Evolutionary conservation across 257 asterid genomes (phyloP).

Genomic region (Haberlea rhodopensis): DNA sequence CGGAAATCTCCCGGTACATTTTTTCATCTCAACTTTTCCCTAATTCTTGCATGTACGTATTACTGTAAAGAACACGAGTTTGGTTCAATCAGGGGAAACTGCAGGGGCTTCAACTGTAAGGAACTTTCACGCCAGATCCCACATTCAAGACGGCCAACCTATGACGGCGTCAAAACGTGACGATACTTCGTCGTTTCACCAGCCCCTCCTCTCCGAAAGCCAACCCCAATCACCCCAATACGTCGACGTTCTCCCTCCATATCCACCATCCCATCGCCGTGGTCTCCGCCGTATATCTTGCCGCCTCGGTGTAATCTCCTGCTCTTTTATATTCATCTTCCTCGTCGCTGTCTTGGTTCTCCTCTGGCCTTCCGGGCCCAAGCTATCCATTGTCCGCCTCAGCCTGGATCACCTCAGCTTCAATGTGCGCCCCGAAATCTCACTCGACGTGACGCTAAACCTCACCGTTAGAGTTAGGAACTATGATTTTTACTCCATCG

Average conservation of each 20-base stretch:
- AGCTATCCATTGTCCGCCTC: conserved; percentile 61
- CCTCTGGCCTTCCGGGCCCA: conserved; percentile 83
- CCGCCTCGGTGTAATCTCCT: conserved; percentile 42
- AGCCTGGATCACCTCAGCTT: conserved; percentile 53
- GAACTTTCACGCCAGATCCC: not conserved
- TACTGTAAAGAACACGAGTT: not conserved
- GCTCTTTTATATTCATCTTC: conserved; percentile 41
- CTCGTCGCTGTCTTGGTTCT: conserved; percentile 52
- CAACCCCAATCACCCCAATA: conserved; percentile 36
- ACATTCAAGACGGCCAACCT: not conserved
- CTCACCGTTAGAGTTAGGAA: conserved; percentile 59
- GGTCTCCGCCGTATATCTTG: conserved; percentile 39
- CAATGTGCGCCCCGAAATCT: conserved; percentile 45
- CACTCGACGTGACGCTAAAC: conserved; percentile 65
- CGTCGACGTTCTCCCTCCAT: conserved; percentile 59
- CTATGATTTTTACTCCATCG: conserved; percentile 59
- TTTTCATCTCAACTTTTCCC: not conserved
- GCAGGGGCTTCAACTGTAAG: not conserved
- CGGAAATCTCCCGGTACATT: not conserved
- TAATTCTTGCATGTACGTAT: not conserved
- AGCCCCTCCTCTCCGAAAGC: conserved; percentile 37
- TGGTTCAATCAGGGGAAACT: not conserved
- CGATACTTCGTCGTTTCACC: conserved; percentile 4
- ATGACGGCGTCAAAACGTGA: not conserved
- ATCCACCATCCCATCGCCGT: conserved; percentile 40